A percentile compares a stretch with the other conserved stretches of the same genome.
These are phyloP conservation scores for Guadua angustifolia DNA, from an alignment of 176 grass and related monocot genomes.

Conservation along the genomic window DNA sequence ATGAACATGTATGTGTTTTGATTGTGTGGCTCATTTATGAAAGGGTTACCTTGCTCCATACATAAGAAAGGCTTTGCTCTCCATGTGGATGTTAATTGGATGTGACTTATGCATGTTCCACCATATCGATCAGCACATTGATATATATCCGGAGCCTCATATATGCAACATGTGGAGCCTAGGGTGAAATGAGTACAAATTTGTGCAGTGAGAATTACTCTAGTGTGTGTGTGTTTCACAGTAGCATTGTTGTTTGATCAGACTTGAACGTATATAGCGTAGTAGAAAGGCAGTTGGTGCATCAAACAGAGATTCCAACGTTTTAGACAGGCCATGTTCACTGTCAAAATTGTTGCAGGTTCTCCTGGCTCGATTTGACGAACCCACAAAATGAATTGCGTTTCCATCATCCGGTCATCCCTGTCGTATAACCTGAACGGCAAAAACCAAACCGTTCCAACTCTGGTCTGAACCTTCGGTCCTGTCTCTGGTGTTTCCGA, in stretches of 20 bases:
- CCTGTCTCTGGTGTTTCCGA: background rate
- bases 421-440: constrained; percentile 1
- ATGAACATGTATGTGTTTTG: too few species aligned
- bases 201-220: too few species aligned
- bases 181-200: too few species aligned
- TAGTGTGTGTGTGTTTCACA: too few species aligned
- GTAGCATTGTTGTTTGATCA: background rate
- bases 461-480: background rate
- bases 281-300: background rate
- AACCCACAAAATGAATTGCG: background rate
- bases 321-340: constrained; percentile 16
- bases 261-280: background rate
- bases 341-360: background rate
- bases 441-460: background rate
- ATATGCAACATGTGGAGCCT: too few species aligned
- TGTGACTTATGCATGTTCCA: too few species aligned
- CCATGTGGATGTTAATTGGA: too few species aligned
- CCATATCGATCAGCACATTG: too few species aligned
- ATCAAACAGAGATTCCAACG: background rate
- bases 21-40: too few species aligned
- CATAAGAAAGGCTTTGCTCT: too few species aligned
- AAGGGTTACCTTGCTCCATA: too few species aligned
- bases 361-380: background rate
- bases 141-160: too few species aligned
- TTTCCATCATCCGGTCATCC: background rate